Evolutionary conservation across 1,284 basidiomycete genomes (phyloP), one percentile per base, ranked within the genome.

Genomic region (Naganishia cerealis): DNA sequence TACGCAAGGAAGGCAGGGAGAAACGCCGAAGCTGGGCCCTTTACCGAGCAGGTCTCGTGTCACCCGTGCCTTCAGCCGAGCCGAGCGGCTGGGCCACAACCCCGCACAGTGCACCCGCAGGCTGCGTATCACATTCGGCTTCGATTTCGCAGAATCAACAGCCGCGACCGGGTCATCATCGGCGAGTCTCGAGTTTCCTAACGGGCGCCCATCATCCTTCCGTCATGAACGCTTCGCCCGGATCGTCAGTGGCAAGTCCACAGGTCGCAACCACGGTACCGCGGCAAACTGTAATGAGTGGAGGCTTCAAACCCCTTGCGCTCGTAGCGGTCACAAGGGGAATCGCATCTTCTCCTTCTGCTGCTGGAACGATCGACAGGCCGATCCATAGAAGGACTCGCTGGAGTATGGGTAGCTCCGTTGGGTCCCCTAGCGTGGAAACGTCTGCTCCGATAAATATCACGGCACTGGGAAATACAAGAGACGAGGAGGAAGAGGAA

Each of bases 1-100:
- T 52, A 12, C 43, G 67, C 18, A 40, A 53, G 24, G 63, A 68
- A 58, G 67, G 70, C 24, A 57, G 70, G 24, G 70, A 71, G 63
- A 71, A 66, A 48, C 52, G 70, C 4, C 46, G 70, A 29, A 67
- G 65, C 36, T 71, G 70, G 70, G 59, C 67, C 43, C 52, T 71
- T 8, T 33, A 56, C 33, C 65, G 65, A 21, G 70, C 70, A 8
- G 70, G 70, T 15, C 54, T 67, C 56, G 42, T 62, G 4, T 38
- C 53, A 13, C 66, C 66, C 7, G 52, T 36, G 16, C 52, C 40
- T 9, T 8, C 42, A 2, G 33, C 53, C 16, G 39, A 29, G 2
- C n/a, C 57, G 29, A 29, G 33, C 16, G 38, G 38, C 10, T 67
- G 40, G 46, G n/a, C 52, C 12, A 24, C 56, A 38, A 57, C 63